Evolutionary conservation across 345 rosid genomes (phyloP).

Genomic region (Mallotus nudiflorus): DNA sequence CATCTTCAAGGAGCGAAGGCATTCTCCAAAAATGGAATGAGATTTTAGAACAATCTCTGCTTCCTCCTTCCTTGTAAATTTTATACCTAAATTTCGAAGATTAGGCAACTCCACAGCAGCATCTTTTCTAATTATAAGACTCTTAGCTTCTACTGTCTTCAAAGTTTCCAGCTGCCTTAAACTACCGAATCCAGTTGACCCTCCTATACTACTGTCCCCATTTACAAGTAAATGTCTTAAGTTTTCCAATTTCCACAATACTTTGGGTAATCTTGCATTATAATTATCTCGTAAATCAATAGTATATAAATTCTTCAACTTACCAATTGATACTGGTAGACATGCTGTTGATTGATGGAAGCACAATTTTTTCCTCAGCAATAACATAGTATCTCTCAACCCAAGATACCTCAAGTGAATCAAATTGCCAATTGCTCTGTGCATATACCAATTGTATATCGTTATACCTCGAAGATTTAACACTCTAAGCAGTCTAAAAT

Average conservation of each 20-base stretch:
- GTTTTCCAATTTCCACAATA: not conserved
- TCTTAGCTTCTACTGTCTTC: not conserved
- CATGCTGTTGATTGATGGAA: not conserved
- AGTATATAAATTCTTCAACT: not conserved
- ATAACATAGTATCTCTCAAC: not conserved
- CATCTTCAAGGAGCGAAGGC: not conserved
- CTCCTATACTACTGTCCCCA: too few relatives aligned
- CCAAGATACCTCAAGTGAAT: not conserved
- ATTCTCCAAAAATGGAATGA: not conserved
- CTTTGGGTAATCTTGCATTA: not conserved
- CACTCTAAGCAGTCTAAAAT: not conserved
- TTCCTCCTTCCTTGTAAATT: not conserved
- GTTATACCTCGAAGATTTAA: not conserved
- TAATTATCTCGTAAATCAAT: not conserved
- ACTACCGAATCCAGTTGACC: not conserved
- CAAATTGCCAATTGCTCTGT: not conserved
- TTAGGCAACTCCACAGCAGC: not conserved
- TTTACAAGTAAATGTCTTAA: conserved; percentile 1
- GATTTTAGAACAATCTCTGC: not conserved
- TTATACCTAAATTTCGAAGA: not conserved
- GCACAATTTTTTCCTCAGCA: too few relatives aligned
- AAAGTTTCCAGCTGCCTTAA: conserved; percentile 4
- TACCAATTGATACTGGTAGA: not conserved
- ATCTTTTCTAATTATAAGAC: not conserved
- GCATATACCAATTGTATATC: too few relatives aligned